These are phyloP conservation scores for Trichoderma koningii DNA, from an alignment of 2,329 filamentous ascomycete genomes.

Conservation along the genomic window DNA sequence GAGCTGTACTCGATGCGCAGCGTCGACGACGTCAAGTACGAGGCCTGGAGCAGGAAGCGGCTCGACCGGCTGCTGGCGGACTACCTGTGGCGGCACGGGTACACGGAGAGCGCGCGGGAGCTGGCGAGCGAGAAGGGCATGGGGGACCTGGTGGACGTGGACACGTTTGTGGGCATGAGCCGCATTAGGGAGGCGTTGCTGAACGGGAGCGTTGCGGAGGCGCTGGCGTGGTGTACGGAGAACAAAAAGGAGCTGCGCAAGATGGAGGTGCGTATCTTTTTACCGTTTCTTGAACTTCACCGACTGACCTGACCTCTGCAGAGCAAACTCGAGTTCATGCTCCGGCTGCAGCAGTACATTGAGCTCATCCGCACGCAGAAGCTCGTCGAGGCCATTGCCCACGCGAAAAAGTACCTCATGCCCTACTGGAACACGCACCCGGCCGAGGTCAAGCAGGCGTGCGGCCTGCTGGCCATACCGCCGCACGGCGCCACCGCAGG, in stretches of 20 bases:
- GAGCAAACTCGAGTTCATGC: slow-evolving; percentile 87
- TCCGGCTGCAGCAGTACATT: slow-evolving; percentile 92
- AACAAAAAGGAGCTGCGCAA: slow-evolving; percentile 92
- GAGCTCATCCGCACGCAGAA: slow-evolving; percentile 78
- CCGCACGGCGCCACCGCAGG: slow-evolving; percentile 49
- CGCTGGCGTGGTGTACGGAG: slow-evolving; percentile 86
- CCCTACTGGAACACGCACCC: slow-evolving; percentile 70
- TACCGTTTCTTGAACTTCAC: too few species aligned
- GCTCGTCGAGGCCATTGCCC: slow-evolving; percentile 73
- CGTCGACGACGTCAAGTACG: slow-evolving; percentile 90
- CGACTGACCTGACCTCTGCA: slow-evolving; percentile 39
- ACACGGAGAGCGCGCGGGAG: slow-evolving; percentile 72
- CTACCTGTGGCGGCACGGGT: slow-evolving; percentile 83
- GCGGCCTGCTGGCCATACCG: slow-evolving; percentile 76
- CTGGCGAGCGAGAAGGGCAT: slow-evolving; percentile 76
- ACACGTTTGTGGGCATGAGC: slow-evolving; percentile 82
- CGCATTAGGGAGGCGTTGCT: slow-evolving; percentile 73
- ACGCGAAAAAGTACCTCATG: slow-evolving; percentile 80
- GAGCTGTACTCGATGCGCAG: slow-evolving; percentile 78
- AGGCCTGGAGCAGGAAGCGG: slow-evolving; percentile 80
- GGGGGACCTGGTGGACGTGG: slow-evolving; percentile 80
- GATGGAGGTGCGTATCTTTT: slow-evolving; percentile 61
- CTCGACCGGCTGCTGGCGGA: slow-evolving; percentile 88
- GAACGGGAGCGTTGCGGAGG: slow-evolving; percentile 71
- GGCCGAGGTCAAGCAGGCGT: slow-evolving; percentile 69